Conservation (phyloP, 1,284 basidiomycete genomes). For the Melampsora americana region DNA sequence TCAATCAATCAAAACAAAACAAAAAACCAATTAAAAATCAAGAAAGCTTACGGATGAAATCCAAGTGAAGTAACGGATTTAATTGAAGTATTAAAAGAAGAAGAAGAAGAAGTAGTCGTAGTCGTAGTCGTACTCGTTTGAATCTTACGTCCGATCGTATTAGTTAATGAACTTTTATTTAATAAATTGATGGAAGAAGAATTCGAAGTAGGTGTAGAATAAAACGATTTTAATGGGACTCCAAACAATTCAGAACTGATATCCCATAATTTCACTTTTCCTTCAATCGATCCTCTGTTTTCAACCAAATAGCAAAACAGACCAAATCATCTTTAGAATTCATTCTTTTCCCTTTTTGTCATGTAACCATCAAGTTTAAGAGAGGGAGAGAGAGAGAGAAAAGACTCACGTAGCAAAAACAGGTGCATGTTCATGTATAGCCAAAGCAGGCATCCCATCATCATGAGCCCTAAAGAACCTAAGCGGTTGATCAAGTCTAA, state of each 20-base stretch:
- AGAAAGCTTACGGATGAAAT: slow-evolving; percentile 39
- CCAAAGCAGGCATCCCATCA: slow-evolving; percentile 75
- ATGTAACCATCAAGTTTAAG: neutral
- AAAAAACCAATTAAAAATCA: no score
- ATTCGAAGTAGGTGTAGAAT: neutral
- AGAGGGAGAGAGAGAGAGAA: slow-evolving; percentile 16
- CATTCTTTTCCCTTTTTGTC: neutral
- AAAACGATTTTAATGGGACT: neutral
- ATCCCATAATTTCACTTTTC: slow-evolving; percentile 41
- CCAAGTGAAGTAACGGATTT: slow-evolving; percentile 29
- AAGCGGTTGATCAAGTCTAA: slow-evolving; percentile 68
- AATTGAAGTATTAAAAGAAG: no score
- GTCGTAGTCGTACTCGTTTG: no score
- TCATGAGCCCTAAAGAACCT: slow-evolving; percentile 68
- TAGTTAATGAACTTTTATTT: neutral
- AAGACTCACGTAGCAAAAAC: slow-evolving; percentile 78
- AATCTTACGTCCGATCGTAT: neutral
- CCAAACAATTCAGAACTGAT: slow-evolving; percentile 4
- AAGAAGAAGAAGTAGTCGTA: no score
- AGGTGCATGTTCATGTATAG: slow-evolving; percentile 77
- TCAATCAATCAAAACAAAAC: no score
- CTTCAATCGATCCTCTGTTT: slow-evolving; percentile 41
- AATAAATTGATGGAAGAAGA: neutral
- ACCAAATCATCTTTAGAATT: neutral
- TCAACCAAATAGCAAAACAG: neutral